Percentiles rank a stretch among this genome's conserved stretches.
Evolutionary conservation across 1,284 basidiomycete genomes (phyloP).

Genomic region (Agroathelia rolfsii): DNA sequence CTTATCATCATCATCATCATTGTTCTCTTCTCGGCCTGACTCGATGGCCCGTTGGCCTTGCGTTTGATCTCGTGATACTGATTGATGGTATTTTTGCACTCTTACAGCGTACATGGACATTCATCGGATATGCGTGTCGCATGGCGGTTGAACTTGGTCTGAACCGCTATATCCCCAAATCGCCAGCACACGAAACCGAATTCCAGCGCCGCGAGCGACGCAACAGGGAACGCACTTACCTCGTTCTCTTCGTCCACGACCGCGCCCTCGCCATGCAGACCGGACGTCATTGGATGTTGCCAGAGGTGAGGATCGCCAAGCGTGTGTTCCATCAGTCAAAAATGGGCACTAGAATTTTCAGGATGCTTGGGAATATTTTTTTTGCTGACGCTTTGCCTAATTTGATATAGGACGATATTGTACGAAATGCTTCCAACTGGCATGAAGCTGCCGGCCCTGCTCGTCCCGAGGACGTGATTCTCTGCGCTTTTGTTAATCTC

Average conservation of each 20-base stretch:
- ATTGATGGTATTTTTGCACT: conserved; percentile 14
- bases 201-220: conserved; percentile 61
- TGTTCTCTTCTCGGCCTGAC: too few species aligned
- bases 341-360: too few species aligned
- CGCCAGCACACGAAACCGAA: conserved; percentile 48
- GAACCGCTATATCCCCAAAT: conserved; percentile 51
- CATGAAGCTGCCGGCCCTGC: conserved; percentile 50
- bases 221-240: conserved; percentile 73
- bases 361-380: too few species aligned
- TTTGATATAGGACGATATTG: conserved; percentile 44
- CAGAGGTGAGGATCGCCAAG: conserved; percentile 39
- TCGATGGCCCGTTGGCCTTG: too few species aligned
- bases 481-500: conserved; percentile 64
- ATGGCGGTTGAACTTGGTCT: conserved; percentile 76
- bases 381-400: conserved; percentile 9
- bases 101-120: conserved; percentile 70
- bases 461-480: conserved; percentile 70
- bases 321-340: conserved; percentile 2
- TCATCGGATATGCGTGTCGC: conserved; percentile 77
- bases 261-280: conserved; percentile 76
- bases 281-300: conserved; percentile 76
- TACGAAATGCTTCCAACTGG: conserved; percentile 57
- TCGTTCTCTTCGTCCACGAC: conserved; percentile 76
- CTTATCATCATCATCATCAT: too few species aligned
- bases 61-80: conserved; percentile 9